Percentiles rank a stretch among this genome's conserved stretches.
These are phyloP conservation scores for Hypoxylon sp. DNA, from an alignment of 2,329 filamentous ascomycete genomes.

Conservation along the genomic window DNA sequence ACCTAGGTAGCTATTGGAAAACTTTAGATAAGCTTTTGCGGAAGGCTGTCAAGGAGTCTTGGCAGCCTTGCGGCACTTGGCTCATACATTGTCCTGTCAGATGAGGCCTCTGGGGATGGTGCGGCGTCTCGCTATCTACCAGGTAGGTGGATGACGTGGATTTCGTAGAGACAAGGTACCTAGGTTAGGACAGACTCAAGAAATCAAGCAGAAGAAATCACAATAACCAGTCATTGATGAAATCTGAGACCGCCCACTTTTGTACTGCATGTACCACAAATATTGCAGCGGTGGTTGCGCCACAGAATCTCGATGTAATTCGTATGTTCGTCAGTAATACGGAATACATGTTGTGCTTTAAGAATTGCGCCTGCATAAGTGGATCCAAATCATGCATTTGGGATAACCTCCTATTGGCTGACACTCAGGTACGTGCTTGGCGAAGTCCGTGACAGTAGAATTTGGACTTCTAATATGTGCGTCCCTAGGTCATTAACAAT, in stretches of 20 bases:
- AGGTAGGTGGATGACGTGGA: too few species aligned
- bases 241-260: slow-evolving; percentile 8
- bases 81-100: too few species aligned
- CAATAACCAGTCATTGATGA: neutral
- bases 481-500: too few species aligned
- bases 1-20: neutral
- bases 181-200: slow-evolving; percentile 14
- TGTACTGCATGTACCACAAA: neutral
- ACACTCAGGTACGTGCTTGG: neutral
- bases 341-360: neutral
- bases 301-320: slow-evolving; percentile 21
- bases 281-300: neutral
- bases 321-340: neutral
- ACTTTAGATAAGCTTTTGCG: neutral
- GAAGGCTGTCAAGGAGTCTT: neutral
- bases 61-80: too few species aligned
- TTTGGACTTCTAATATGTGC: too few species aligned
- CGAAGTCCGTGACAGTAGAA: too few species aligned
- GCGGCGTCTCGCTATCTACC: too few species aligned
- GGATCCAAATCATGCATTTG: slow-evolving; percentile 15
- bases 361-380: slow-evolving; percentile 4
- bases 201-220: slow-evolving; percentile 2
- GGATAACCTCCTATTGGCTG: slow-evolving; percentile 3
- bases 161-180: neutral
- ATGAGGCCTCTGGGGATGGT: too few species aligned